A percentile compares a stretch with the other conserved stretches of the same genome.
phyloP scores from a whole-genome alignment of 2,329 filamentous ascomycete species.

The Ophiosphaerella narmari region DNA sequence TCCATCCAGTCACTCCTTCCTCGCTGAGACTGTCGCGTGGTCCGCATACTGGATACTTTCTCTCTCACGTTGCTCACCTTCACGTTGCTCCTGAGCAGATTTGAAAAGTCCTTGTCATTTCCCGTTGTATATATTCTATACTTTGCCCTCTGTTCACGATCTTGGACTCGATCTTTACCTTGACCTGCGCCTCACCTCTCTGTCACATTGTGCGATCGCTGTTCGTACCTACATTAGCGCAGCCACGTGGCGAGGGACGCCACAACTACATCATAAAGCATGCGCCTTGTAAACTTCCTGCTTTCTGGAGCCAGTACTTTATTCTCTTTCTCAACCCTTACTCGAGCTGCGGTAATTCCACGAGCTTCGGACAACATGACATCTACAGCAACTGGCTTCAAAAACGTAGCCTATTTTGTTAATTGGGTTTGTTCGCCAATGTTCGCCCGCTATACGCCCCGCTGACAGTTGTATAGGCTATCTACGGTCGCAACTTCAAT shows the following conservation, averaged over 20 bases:
- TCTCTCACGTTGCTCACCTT: background rate
- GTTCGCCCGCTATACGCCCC: background rate
- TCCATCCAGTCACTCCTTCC: constrained; percentile 18
- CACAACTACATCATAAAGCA: constrained; percentile 25
- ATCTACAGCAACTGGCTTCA: constrained; percentile 33
- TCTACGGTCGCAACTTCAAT: constrained; percentile 45
- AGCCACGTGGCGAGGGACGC: constrained; percentile 25
- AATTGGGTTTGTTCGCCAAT: constrained; percentile 39
- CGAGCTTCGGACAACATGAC: constrained; percentile 10
- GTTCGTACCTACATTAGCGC: constrained; percentile 22
- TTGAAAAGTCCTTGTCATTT: background rate
- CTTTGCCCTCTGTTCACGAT: background rate
- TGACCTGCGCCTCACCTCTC: constrained; percentile 1
- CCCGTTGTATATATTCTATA: constrained; percentile 2
- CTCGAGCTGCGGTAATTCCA: constrained; percentile 12
- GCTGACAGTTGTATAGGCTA: constrained; percentile 32
- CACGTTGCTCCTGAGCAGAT: background rate
- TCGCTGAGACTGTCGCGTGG: constrained; percentile 9
- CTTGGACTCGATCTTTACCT: background rate
- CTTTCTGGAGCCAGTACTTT: constrained; percentile 25
- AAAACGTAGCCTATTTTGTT: constrained; percentile 45
- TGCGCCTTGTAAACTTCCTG: constrained; percentile 28
- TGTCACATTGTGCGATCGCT: constrained; percentile 7
- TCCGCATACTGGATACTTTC: constrained; percentile 5
- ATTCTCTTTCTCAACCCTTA: constrained; percentile 23